Evolutionary conservation across 2,329 filamentous ascomycete genomes (phyloP), one percentile per base, ranked within the genome.

Genomic region (Aureobasidium sp.): DNA sequence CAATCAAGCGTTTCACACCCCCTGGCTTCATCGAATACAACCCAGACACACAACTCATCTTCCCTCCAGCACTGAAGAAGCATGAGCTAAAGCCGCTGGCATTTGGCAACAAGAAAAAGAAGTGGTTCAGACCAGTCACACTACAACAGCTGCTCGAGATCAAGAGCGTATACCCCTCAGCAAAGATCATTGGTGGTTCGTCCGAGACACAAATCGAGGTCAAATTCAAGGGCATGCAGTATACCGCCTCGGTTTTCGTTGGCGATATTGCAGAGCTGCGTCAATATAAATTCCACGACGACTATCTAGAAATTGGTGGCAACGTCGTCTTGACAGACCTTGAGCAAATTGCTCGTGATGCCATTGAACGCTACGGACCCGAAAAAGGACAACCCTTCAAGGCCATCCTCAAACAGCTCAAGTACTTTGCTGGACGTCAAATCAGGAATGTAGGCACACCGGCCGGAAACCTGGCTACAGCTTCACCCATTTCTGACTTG

Each of bases 131-230:
- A 17, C 94, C 94, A 0, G 88, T 91, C 36, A 97, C 90, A 0
- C 72, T 97, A 17, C 81, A 90, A 42, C 92, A 99, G 71, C 79
- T 99, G 17, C 82, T 97, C 17, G 88, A 96, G 71, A 96, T 99
- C 77, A 97, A 97, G 78, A 86, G 82, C 68, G 86, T 84, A 0
- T 87, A 91, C 67, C 93, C 93, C 0, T 85, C 87, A 29, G 91
- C 93, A 5, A 99, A 97, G 75, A 86, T 99, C 64, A 96, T 99
- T 64, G 93, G 91, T 55, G 94, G 94, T 64, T 96, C 91, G 72
- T 96, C 92, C 2, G 94, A 99, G 75, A 97, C 93, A 0, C 94
- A 97, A 75, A 97, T 99, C 64, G 94, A 99, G 76, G 89, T 95
- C 77, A 97, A 96, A 76, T 97, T 99, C 83, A 97, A 97, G 78